These are phyloP conservation scores for Pelagophyceae sp. DNA, from an alignment of 352 stramenopile species.

Conservation along the genomic window DNA sequence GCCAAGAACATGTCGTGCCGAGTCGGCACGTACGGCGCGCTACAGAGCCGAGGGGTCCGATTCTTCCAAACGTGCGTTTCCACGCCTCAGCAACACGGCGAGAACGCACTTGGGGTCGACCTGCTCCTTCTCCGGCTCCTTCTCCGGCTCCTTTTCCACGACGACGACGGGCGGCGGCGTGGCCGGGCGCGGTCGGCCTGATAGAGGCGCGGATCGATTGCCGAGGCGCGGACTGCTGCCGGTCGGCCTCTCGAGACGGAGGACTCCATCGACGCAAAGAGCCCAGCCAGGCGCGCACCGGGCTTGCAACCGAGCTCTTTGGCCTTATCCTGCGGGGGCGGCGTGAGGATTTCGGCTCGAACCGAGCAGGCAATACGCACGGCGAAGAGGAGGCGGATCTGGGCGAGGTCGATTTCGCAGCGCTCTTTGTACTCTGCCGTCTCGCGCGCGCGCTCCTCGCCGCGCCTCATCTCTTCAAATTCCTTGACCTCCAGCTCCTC, in stretches of 20 bases:
- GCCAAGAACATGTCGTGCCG: constrained; percentile 10
- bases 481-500: constrained; percentile 5
- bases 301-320: not conserved
- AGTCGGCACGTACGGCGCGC: not conserved
- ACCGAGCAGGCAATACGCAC: too few relatives aligned
- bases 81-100: too few relatives aligned
- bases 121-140: not conserved
- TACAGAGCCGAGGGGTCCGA: not conserved
- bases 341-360: too few relatives aligned
- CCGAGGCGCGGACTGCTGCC: too few relatives aligned
- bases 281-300: not conserved
- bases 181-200: not conserved
- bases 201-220: too few relatives aligned
- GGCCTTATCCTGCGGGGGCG: too few relatives aligned
- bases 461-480: not conserved
- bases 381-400: not conserved
- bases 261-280: too few relatives aligned
- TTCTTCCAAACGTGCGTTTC: too few relatives aligned
- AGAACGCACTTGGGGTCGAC: too few relatives aligned
- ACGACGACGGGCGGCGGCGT: not conserved
- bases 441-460: not conserved
- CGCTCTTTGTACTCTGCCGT: constrained; percentile 13
- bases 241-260: too few relatives aligned
- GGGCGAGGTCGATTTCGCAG: not conserved
- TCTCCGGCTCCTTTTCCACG: not conserved